Percentiles rank a stretch among this genome's conserved stretches.
Evolutionary conservation across 441 rosid species (phyloP).

Genomic region (Populus hybrid): DNA sequence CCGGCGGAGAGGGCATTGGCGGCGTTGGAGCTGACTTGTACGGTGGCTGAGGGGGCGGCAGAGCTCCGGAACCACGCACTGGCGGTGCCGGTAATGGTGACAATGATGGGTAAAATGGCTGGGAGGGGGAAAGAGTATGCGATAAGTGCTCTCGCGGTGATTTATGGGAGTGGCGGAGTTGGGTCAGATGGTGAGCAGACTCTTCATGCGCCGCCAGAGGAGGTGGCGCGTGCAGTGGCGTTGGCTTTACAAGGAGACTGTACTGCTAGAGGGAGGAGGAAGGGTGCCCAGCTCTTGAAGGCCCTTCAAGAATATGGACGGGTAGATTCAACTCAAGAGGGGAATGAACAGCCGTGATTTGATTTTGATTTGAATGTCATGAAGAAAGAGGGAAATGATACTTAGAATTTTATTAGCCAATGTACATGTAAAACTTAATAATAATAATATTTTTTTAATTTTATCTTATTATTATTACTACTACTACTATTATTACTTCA

Average conservation of each 20-base stretch:
- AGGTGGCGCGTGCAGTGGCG: slow-evolving; percentile 80
- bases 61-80: slow-evolving; percentile 71
- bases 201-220: slow-evolving; percentile 75
- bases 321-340: slow-evolving; percentile 42
- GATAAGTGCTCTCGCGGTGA: slow-evolving; percentile 62
- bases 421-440: not conserved
- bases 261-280: slow-evolving; percentile 71
- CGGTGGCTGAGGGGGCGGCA: slow-evolving; percentile 69
- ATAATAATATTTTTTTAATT: too few relatives aligned
- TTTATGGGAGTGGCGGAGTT: slow-evolving; percentile 38
- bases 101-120: slow-evolving; percentile 74
- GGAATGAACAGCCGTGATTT: slow-evolving; percentile 33
- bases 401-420: not conserved
- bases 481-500: too few relatives aligned
- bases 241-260: slow-evolving; percentile 80
- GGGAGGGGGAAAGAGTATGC: slow-evolving; percentile 87
- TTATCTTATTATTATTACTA: too few relatives aligned
- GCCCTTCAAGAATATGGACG: slow-evolving; percentile 61
- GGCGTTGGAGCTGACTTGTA: slow-evolving; percentile 77
- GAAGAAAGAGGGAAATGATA: not conserved
- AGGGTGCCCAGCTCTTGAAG: slow-evolving; percentile 72
- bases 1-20: slow-evolving; percentile 75
- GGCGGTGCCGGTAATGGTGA: slow-evolving; percentile 87
- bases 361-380: not conserved
- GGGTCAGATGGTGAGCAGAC: slow-evolving; percentile 25